Evolutionary conservation across 1,284 basidiomycete genomes (phyloP).

Genomic region (Sporisorium reilianum): DNA sequence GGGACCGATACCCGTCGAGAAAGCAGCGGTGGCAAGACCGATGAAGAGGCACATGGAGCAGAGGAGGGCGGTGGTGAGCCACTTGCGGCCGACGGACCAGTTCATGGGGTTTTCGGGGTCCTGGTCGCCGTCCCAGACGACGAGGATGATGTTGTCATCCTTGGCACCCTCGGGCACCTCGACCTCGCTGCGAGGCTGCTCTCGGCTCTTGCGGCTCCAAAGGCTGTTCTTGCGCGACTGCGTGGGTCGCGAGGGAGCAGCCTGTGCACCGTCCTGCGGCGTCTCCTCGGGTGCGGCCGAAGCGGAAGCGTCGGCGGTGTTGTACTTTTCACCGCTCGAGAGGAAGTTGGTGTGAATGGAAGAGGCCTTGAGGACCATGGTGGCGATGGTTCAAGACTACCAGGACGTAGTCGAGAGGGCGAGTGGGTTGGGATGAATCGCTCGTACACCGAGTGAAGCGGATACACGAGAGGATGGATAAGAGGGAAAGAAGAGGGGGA

Average conservation of each 20-base stretch:
- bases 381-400: constrained; percentile 12
- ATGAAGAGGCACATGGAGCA: constrained; percentile 65
- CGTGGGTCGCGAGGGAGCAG: constrained; percentile 9
- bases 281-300: constrained; percentile 9
- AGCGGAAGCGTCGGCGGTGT: constrained; percentile 42
- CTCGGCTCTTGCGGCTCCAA: constrained; percentile 47
- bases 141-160: constrained; percentile 58
- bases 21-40: constrained; percentile 67
- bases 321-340: constrained; percentile 48
- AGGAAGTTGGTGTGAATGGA: constrained; percentile 61
- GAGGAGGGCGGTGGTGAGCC: constrained; percentile 59
- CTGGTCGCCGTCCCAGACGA: constrained; percentile 56
- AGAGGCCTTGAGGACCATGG: constrained; percentile 59
- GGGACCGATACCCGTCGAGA: constrained; percentile 59
- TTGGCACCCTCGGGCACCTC: constrained; percentile 33
- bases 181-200: constrained; percentile 36
- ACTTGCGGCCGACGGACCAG: constrained; percentile 55
- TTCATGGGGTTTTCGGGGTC: constrained; percentile 62
- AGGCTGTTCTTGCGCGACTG: constrained; percentile 49
- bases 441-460: constrained; percentile 3
- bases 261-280: constrained; percentile 1
- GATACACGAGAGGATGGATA: background rate
- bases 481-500: background rate
- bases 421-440: background rate
- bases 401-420: background rate